Percentiles rank a stretch among this genome's conserved stretches.
These are phyloP conservation scores for Syzygium aromaticum DNA, from an alignment of 345 rosid genomes.

Conservation along the genomic window DNA sequence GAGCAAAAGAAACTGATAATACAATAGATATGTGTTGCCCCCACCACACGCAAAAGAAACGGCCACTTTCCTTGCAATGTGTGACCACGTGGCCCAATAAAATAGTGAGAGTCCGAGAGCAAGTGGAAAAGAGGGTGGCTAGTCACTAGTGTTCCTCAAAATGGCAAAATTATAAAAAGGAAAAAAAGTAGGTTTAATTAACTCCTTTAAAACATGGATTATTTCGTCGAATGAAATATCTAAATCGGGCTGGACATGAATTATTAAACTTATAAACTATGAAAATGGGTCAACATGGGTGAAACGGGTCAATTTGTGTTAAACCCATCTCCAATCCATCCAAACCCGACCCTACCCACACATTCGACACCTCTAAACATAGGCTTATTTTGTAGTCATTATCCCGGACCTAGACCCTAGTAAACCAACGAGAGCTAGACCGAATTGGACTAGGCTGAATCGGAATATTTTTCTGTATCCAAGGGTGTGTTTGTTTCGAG, in stretches of 20 bases:
- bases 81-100: background rate
- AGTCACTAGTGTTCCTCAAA: background rate
- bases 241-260: rapidly evolving
- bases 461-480: background rate
- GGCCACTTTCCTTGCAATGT: background rate
- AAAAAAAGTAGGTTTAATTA: background rate
- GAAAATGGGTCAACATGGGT: too few species aligned
- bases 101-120: background rate
- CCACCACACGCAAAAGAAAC: background rate
- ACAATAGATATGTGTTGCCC: background rate
- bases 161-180: background rate
- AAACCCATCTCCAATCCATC: background rate
- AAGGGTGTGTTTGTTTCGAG: background rate
- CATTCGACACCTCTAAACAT: background rate
- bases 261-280: background rate
- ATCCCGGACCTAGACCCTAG: background rate
- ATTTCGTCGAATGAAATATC: background rate
- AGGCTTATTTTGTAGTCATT: background rate
- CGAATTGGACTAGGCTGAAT: background rate
- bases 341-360: background rate
- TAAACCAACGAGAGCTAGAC: background rate
- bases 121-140: background rate
- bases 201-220: background rate
- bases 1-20: background rate
- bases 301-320: background rate